These are phyloP conservation scores for Limnanthes douglasii DNA, from an alignment of 345 rosid genomes.

Conservation along the genomic window DNA sequence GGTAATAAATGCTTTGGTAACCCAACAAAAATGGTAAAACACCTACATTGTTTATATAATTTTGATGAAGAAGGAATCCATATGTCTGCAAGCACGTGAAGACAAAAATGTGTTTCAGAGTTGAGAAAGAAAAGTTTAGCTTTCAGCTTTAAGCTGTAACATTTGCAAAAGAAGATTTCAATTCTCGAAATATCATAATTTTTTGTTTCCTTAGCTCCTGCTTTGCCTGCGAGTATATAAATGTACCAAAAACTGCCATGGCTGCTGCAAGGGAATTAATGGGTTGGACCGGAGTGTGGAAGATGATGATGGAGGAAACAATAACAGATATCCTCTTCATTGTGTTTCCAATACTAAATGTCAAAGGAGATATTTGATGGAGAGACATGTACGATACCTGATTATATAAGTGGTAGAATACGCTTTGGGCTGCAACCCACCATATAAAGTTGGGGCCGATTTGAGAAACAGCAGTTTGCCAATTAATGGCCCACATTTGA, in stretches of 20 bases:
- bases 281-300: slow-evolving; percentile 52
- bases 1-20: too few species aligned
- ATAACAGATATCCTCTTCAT: slow-evolving; percentile 80
- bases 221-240: slow-evolving; percentile 62
- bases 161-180: too few species aligned
- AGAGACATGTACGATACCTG: slow-evolving; percentile 84
- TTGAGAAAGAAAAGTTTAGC: too few species aligned
- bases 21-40: too few species aligned
- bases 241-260: slow-evolving; percentile 66
- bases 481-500: slow-evolving; percentile 84
- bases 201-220: background rate
- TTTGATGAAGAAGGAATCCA: too few species aligned
- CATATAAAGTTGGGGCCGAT: slow-evolving; percentile 80
- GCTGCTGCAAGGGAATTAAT: slow-evolving; percentile 71
- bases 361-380: slow-evolving; percentile 61
- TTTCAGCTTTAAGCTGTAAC: too few species aligned
- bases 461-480: slow-evolving; percentile 59
- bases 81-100: too few species aligned
- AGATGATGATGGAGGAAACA: slow-evolving; percentile 65
- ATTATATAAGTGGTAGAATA: slow-evolving; percentile 71
- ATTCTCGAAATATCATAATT: too few species aligned
- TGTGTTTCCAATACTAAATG: slow-evolving; percentile 70
- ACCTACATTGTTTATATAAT: too few species aligned
- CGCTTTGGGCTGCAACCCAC: slow-evolving; percentile 80
- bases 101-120: too few species aligned